Evolutionary conservation across 2,329 filamentous ascomycete genomes (phyloP), one percentile per base, ranked within the genome.

Genomic region (Penicillium sp.): DNA sequence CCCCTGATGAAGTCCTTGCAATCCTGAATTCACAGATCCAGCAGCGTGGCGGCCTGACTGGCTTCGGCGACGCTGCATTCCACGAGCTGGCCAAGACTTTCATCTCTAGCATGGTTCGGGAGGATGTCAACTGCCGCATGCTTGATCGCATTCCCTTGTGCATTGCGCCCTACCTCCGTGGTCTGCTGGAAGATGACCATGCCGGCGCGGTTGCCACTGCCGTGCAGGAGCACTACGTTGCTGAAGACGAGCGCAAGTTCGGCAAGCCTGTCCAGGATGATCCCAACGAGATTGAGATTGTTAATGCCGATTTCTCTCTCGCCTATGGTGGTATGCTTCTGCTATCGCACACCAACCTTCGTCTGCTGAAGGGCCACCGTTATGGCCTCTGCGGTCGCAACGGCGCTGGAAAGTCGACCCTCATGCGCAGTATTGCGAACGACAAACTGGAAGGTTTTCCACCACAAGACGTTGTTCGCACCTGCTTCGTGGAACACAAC

Each of bases 401-500:
- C 66, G 93, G 93, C 73, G 89, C 90, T 41, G 93, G 93, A 62
- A 98, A 98, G 74, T 97, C 93, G n/a, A 98, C 93, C 1, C 79
- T 98, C 43, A 97, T 98, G 93, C 87, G 88, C 64, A 89, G 86
- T 65, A 98, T 98, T 58, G 87, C 93, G 35, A 85, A 85, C 44
- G 91, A 90, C 61, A 98, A 98, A 76, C 79, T 98, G 3, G 93
- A 98, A 69, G 93, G 93, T 7, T 98, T 98, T 73, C 93, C 93
- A 25, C 76, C 88, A 11, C 89, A 93, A 64, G 89, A 96, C 51
- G 84, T 90, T 44, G 82, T 98, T 58, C 86, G 87, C 57, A 97
- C 91, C 8, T 97, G 91, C 71, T 98, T 97, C 62, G 93, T 98
- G 29, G 93, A 98, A 74, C 93, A 98, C 75, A 97, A 97, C 72